Conservation (phyloP, 2,329 filamentous ascomycete genomes). For the Dryadomyces sulphureus region DNA sequence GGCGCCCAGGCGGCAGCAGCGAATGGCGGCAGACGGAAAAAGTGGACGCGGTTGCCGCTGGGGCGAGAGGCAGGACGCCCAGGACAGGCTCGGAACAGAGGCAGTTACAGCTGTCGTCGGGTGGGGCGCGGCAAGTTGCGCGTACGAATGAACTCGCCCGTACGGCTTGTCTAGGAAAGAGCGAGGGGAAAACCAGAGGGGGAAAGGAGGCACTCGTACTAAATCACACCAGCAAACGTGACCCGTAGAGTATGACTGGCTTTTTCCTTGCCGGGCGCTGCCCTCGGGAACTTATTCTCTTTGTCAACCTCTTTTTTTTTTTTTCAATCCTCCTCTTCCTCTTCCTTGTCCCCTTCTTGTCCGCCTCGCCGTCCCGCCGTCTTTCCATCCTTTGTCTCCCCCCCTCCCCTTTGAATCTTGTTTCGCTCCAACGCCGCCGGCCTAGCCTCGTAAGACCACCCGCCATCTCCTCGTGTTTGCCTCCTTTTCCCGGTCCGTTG, state of each 20-base stretch:
- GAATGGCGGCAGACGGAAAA: neutral
- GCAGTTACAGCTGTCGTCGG: neutral
- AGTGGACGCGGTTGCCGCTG: neutral
- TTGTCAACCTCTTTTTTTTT: neutral
- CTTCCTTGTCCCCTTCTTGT: neutral
- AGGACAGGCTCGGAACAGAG: neutral
- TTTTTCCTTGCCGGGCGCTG: neutral
- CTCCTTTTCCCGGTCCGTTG: no score
- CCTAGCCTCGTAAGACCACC: no score
- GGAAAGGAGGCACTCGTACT: neutral
- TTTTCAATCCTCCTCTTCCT: neutral
- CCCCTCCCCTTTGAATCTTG: neutral
- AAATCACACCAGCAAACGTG: conserved; percentile 3
- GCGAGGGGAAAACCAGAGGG: neutral
- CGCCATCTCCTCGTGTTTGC: no score
- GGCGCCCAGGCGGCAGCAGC: neutral
- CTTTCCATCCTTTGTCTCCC: neutral
- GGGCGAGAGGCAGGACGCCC: neutral
- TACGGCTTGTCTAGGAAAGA: neutral
- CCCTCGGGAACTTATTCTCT: neutral
- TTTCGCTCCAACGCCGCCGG: neutral
- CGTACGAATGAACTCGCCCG: no score
- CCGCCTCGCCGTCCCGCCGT: neutral
- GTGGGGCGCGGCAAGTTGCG: no score
- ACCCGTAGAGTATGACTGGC: neutral